Base-by-base conservation (phyloP, 768 basidiomycete genomes). In the Mycena chlorophos region DNA sequence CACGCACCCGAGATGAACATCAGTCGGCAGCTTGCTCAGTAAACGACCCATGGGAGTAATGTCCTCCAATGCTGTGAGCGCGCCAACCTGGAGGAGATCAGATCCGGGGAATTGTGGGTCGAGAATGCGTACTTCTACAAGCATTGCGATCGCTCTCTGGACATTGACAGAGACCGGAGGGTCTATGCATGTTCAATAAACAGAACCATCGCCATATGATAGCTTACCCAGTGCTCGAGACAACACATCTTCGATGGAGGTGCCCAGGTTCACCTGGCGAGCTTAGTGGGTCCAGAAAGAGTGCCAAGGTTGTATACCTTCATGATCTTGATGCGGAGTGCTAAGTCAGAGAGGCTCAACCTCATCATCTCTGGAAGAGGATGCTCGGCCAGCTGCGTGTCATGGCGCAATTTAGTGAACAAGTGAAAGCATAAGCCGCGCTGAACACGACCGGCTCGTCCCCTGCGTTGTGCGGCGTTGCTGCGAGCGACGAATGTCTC, bases 351-450 rank as follows among this genome's bases (percentile, higher is more conserved):
- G 23, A 98, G 74, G 63, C 94, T 95, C 4, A 98, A 76, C 20
- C 96, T 85, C 76, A 90, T 85, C 83, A 99, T 99, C 72, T 99
- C 96, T 1, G 96, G 96, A 29, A 93, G 81, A 5, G 94, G 94
- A 66, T 91, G 86, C 16, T 93, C 91, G 2, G 87, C 85, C 78
- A 98, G 81, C 93, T 96, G 82, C 8, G 81, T 88, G 63, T 98
- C 95, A 64, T 94, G 88, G 37, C 92, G 80, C 37, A 79, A 72
- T 71, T 88, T 93, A 0, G 94, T 96, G 75, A 98, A 99, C 2
- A 99, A 80, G 70, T 98, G 97, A 73, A 96, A 99, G 64, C 93
- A 95, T 30, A 98, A 69, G 3, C 96, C 96, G 49, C 80, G 74
- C 64, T 85, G 91, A 3, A 97, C 94, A 66, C 96, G 89, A 27